A percentile compares a stretch with the other conserved stretches of the same genome.
These are phyloP conservation scores for Epicoccum nigrum DNA, from an alignment of 2,329 filamentous ascomycete genomes.

Conservation along the genomic window DNA sequence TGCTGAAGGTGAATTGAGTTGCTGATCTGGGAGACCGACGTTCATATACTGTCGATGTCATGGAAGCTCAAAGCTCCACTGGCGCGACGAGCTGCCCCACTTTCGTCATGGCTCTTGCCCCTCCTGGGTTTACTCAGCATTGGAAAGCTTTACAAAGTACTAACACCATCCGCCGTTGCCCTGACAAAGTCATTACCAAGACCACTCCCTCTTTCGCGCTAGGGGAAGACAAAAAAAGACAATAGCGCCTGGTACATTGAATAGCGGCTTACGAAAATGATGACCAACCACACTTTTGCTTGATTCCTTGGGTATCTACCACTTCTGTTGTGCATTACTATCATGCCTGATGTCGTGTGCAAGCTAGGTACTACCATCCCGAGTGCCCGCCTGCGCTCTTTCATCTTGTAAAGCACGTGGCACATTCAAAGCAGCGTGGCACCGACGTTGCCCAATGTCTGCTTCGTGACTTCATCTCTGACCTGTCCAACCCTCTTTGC, in stretches of 20 bases:
- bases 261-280: background rate
- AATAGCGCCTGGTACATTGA: no score
- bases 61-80: constrained; percentile 21
- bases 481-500: constrained; percentile 55
- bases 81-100: constrained; percentile 15
- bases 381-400: background rate
- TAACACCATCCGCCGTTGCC: constrained; percentile 12
- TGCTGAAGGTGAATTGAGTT: background rate
- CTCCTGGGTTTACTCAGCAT: constrained; percentile 38
- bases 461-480: constrained; percentile 55
- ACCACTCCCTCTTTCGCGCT: background rate
- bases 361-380: background rate
- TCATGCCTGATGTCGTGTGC: background rate
- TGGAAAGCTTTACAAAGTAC: constrained; percentile 30
- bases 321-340: background rate
- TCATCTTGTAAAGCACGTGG: background rate
- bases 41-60: constrained; percentile 33
- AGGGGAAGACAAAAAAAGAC: background rate
- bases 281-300: background rate
- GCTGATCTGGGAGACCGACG: background rate
- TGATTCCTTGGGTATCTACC: constrained; percentile 23
- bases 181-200: constrained; percentile 14
- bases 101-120: constrained; percentile 32
- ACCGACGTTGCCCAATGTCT: constrained; percentile 47
- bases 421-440: constrained; percentile 31